Base-by-base conservation (phyloP, 495 filamentous ascomycete genomes). In the Rusavskia elegans region DNA sequence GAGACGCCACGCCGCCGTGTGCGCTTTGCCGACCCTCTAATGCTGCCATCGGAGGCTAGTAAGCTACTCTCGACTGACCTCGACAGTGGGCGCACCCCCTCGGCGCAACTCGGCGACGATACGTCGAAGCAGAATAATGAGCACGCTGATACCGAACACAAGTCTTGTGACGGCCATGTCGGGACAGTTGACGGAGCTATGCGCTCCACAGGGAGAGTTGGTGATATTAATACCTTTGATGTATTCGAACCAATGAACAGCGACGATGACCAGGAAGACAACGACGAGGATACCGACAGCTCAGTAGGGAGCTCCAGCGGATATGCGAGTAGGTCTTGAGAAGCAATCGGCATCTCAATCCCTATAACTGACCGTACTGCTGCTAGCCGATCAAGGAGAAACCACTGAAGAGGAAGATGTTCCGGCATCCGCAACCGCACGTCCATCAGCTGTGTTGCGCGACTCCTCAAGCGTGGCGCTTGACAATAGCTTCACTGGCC, bases 371-470 rank as follows among this genome's bases (percentile, higher is more conserved):
- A 87, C 63, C 64, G 37, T 37, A 16, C 51, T 50, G 39, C 50
- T 58, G 59, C 30, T 67, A 89, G 85, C 83, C 63, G 86, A 89
- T 58, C 68, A 78, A 68, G 85, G 85, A 50, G 85, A 88, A 57
- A 89, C 86, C 37, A 90, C 85, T 57, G 86, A 90, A 59, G 86
- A 90, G 68, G 85, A 89, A 50, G 69, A 81, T 6, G 79, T 79
- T 45, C 77, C 74, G 21, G 71, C 72, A 16, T 71, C 70, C 27
- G 75, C 69, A 27, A 74, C 76, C 45, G 74, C 71, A 17, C 71
- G 73, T 48, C 74, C 76, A 39, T 68, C 73, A 50, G 77, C 75
- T 45, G 71, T 81, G 21, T 70, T 81, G 40, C 77, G 71, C 44
- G 72, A 73, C 19, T 69, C 72, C 29, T 75, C 75, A 2, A 68